These are phyloP conservation scores for Auricularia auricula-judae DNA, from an alignment of 768 basidiomycete species.

Conservation along the genomic window DNA sequence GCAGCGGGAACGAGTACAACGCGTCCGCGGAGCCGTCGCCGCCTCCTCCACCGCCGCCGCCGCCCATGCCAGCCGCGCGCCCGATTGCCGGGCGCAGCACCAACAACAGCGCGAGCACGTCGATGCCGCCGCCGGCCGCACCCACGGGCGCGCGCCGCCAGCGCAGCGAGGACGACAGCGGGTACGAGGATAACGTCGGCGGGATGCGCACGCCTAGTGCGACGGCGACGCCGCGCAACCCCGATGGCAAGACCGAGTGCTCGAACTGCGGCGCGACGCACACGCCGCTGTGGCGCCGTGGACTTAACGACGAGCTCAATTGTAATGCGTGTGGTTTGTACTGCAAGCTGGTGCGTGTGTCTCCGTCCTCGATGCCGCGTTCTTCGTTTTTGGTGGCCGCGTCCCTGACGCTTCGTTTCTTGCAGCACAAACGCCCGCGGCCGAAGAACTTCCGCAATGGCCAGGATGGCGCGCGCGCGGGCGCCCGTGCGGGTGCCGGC, in stretches of 20 bases:
- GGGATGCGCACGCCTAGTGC: background rate
- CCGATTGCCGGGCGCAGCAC: conserved; percentile 8
- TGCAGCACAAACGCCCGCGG: too few relatives aligned
- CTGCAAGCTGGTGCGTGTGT: conserved; percentile 80
- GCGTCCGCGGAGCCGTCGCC: conserved; percentile 13
- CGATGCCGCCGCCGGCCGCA: background rate
- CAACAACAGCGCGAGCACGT: background rate
- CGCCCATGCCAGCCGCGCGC: conserved; percentile 20
- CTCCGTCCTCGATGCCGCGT: too few relatives aligned
- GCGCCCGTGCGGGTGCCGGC: too few relatives aligned
- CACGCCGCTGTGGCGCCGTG: conserved; percentile 78
- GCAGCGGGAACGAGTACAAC: conserved; percentile 20
- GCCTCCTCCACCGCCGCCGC: conserved; percentile 14
- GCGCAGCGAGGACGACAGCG: conserved; percentile 18
- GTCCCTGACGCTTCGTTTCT: too few relatives aligned
- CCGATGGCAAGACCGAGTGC: conserved; percentile 69
- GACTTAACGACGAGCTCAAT: conserved; percentile 79
- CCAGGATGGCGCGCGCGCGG: too few relatives aligned
- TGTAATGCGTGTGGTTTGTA: conserved; percentile 85
- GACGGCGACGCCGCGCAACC: conserved; percentile 32
- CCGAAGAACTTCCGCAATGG: too few relatives aligned
- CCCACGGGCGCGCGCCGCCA: conserved; percentile 56
- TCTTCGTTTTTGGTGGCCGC: too few relatives aligned
- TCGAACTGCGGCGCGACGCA: conserved; percentile 84
- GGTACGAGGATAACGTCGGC: background rate